Base-by-base conservation (phyloP, 2,329 filamentous ascomycete species). In the Pyricularia grisea region DNA sequence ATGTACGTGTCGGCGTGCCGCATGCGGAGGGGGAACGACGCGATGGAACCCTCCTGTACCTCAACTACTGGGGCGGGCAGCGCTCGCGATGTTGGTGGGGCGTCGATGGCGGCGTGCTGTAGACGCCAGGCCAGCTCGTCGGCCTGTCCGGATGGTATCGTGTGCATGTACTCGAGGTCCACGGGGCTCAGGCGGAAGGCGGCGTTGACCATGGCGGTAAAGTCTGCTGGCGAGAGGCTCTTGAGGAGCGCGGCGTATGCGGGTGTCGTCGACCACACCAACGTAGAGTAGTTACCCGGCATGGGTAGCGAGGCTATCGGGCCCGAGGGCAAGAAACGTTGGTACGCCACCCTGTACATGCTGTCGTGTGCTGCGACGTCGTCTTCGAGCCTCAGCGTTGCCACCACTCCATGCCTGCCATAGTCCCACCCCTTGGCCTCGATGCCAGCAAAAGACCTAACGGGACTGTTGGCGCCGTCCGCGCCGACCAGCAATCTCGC, bases 261-360 rank as follows among this genome's bases (percentile, higher is more conserved):
- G 0, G 93, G 90, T 0, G 92, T 95, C 1, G 94, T 98, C 6
- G 93, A 96, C 95, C 95, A 99, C 23, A 99, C 95, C 4, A 99
- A 83, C 0, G 93, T 94, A 4, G 94, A 90, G 76, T 88, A 86
- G 72, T 92, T 91, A 25, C 92, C 91, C 0, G 95, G 95, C 10
- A 99, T 82, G 1, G 95, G 95, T 1, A 99, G 87, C 81, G 98
- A 89, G 23, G 95, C 95, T 67, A 98, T 88, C 0, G 95, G 95
- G 0, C 95, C 95, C 0, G 92, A 92, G 4, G 95, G 95, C 17
- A 99, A 83, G 81, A 99, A 99, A 68, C 95, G 89, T 80, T 99
- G 95, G 78, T 97, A 99, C 30, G 95, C 95, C 66, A 90, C 93
- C 77, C 92, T 93, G 74, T 76, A 81, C 66, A 82, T 80, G 20